Conservation (phyloP, 352 stramenopile species). For the Globisporangium okanoganense region DNA sequence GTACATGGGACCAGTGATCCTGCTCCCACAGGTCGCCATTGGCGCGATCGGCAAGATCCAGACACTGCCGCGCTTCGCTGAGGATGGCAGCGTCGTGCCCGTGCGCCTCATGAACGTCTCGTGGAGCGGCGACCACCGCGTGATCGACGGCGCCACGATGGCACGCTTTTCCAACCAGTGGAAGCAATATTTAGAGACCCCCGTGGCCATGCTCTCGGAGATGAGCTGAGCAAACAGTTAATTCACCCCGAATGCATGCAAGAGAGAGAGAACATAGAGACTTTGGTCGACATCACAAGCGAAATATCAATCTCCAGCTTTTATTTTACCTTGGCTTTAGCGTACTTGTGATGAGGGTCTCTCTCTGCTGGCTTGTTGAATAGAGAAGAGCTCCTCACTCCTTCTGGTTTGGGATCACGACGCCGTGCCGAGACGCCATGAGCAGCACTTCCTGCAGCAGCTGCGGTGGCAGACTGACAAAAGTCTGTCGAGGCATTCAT, state of each 20-base stretch:
- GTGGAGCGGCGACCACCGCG: conserved; percentile 97
- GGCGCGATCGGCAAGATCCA: conserved; percentile 96
- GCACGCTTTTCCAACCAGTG: conserved; percentile 96
- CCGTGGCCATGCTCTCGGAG: conserved; percentile 89
- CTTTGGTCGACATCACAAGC: neutral
- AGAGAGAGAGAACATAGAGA: neutral
- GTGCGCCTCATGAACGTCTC: conserved; percentile 95
- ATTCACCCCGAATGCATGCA: neutral
- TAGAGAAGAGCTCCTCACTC: neutral
- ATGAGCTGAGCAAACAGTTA: conserved; percentile 52
- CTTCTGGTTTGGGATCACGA: conserved; percentile 63
- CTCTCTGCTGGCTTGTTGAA: neutral
- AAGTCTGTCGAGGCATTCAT: conserved; percentile 28
- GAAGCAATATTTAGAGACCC: conserved; percentile 96
- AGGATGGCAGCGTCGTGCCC: conserved; percentile 79
- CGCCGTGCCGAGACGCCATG: conserved; percentile 56
- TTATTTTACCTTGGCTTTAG: neutral
- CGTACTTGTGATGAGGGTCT: neutral
- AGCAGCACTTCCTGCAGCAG: conserved; percentile 76
- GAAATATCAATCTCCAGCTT: neutral
- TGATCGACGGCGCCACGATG: conserved; percentile 98
- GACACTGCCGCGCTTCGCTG: conserved; percentile 92
- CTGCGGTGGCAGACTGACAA: conserved; percentile 50
- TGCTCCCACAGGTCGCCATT: conserved; percentile 96
- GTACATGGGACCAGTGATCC: conserved; percentile 96